phyloP scores from a whole-genome alignment of 805 yeast species.

The Pichia ethanolica region DNA sequence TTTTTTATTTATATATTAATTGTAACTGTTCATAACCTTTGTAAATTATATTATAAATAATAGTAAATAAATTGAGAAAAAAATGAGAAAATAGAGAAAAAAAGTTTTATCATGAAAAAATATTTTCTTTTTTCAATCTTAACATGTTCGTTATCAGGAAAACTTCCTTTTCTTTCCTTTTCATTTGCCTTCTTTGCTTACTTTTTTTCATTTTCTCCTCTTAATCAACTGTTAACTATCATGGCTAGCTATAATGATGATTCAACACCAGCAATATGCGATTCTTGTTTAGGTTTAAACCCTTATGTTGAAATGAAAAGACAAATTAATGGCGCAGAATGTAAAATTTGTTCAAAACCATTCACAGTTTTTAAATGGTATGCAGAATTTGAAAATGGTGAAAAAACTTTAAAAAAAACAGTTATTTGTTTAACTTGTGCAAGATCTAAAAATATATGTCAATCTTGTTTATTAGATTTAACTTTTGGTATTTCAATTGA shows the following conservation, averaged over 20 bases:
- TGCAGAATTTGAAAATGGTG: slow-evolving; percentile 10
- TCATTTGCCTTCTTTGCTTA: background rate
- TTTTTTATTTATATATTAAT: background rate
- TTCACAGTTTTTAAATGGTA: slow-evolving; percentile 75
- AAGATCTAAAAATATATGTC: slow-evolving; percentile 74
- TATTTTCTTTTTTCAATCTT: background rate
- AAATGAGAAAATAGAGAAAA: too few species aligned
- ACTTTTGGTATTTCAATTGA: slow-evolving; percentile 74
- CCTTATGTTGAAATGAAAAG: slow-evolving; percentile 64
- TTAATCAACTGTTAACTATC: background rate
- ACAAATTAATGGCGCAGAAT: slow-evolving; percentile 68
- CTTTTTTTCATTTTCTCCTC: background rate
- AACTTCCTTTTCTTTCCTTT: background rate
- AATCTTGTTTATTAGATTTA: slow-evolving; percentile 76
- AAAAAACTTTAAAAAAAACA: slow-evolving; percentile 45
- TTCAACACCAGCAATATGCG: slow-evolving; percentile 58
- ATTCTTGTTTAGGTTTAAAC: slow-evolving; percentile 60
- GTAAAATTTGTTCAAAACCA: slow-evolving; percentile 79
- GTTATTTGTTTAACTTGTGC: slow-evolving; percentile 77
- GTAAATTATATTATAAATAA: too few species aligned
- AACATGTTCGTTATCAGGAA: background rate
- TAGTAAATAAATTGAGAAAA: too few species aligned
- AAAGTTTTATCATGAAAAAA: too few species aligned
- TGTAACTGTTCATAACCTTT: too few species aligned
- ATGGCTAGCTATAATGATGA: slow-evolving; percentile 12